Base-by-base conservation (phyloP, 2,329 filamentous ascomycete genomes). In the Penicillium sp. region DNA sequence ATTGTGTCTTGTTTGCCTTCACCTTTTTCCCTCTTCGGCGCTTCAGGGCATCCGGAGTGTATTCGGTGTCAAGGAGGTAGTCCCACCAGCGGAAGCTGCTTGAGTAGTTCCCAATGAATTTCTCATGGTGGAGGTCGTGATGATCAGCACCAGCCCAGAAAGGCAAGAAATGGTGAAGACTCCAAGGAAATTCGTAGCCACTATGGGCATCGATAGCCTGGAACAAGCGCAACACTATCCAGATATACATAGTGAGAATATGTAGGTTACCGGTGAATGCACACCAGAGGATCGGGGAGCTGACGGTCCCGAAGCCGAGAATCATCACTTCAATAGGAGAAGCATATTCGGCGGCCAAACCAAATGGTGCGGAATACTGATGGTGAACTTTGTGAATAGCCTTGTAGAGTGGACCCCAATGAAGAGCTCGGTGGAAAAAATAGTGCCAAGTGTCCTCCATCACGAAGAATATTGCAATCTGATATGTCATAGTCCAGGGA, bases 61-160 rank as follows among this genome's bases (percentile, higher is more conserved):
- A 90, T 82, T 99, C 93, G 60, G 94, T 99, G 77, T 97, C 92
- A 65, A 97, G 83, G 66, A 87, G 75, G 75, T 89, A 96, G 79
- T 99, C 94, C 94, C 94, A 99, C 94, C 94, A 99, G 76, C 93
- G 85, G 86, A 99, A 99, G 81, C 90, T 96, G 72, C 92, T 96
- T 50, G 93, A 82, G 75, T 97, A 99, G 82, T 99, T 99, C 68
- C 94, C 94, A 62, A 99, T 92, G 79, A 99, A 99, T 74, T 92
- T 91, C 81, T 99, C 94, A 79, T 99, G 94, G 79, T 99, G 94
- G 43, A 92, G 81, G 71, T 99, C 94, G 79, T 99, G 94, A 79
- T 97, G 93, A 68, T 96, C 87, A 53, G 94, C 94, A 60, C 94
- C 94, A 53, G 93, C 93, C 94, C 94, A 99, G 85, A 99, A 92